These are phyloP conservation scores for Didymella exigua DNA, from an alignment of 2,329 filamentous ascomycete species.

Conservation along the genomic window DNA sequence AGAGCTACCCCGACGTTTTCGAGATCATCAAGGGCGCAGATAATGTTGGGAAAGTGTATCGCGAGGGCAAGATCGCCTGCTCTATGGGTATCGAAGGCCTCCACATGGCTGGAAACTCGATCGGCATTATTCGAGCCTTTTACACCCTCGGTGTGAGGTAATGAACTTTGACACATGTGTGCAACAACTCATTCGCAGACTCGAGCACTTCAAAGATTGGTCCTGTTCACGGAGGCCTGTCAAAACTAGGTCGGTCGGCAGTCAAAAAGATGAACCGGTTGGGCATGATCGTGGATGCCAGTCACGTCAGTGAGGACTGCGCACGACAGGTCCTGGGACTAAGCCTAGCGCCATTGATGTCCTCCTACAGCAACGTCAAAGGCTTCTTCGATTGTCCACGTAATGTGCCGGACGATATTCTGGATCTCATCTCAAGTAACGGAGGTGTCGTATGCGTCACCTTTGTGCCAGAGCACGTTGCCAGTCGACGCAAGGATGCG, in stretches of 20 bases:
- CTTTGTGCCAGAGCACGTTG: slow-evolving; percentile 79
- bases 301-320: slow-evolving; percentile 78
- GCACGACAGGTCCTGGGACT: slow-evolving; percentile 76
- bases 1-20: not conserved
- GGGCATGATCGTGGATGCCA: slow-evolving; percentile 86
- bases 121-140: slow-evolving; percentile 73
- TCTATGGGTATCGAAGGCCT: slow-evolving; percentile 60
- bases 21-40: not conserved
- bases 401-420: slow-evolving; percentile 83
- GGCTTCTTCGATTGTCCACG: slow-evolving; percentile 81
- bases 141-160: slow-evolving; percentile 81
- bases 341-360: slow-evolving; percentile 9
- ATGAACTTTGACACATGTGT: slow-evolving; percentile 87
- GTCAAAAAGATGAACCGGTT: slow-evolving; percentile 89
- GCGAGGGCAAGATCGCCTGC: not conserved
- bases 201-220: slow-evolving; percentile 38
- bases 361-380: slow-evolving; percentile 62
- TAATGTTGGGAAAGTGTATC: not conserved
- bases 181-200: slow-evolving; percentile 86
- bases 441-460: slow-evolving; percentile 87
- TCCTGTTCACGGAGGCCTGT: slow-evolving; percentile 62
- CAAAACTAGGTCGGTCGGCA: slow-evolving; percentile 66
- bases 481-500: slow-evolving; percentile 46
- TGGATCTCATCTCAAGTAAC: slow-evolving; percentile 72
- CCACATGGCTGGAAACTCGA: slow-evolving; percentile 87